Evolutionary conservation across 2,329 filamentous ascomycete species (phyloP).

Genomic region (Niveomyces coronatus): DNA sequence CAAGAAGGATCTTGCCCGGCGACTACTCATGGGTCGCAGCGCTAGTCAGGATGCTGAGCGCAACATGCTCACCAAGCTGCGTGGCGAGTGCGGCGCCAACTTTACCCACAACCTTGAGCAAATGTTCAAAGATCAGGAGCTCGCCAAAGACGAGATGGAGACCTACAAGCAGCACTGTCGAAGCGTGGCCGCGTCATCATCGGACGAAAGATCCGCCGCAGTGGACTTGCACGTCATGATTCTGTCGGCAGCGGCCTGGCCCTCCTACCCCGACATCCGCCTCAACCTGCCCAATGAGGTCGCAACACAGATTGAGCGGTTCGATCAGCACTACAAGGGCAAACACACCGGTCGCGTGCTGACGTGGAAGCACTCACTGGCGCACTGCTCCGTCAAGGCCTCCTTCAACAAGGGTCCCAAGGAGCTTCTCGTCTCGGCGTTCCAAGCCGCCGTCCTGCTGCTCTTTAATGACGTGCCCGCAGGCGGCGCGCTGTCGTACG

Average conservation of each 20-base stretch:
- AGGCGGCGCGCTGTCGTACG: conserved; percentile 59
- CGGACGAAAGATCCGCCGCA: conserved; percentile 33
- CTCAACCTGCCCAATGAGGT: conserved; percentile 70
- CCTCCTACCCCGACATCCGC: conserved; percentile 66
- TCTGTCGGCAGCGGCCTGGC: conserved; percentile 87
- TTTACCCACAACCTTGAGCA: conserved; percentile 97
- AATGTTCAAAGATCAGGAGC: conserved; percentile 98
- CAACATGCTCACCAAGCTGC: conserved; percentile 86
- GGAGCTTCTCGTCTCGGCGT: conserved; percentile 82
- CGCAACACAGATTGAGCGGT: conserved; percentile 64
- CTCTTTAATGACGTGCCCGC: conserved; percentile 66
- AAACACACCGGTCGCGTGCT: conserved; percentile 85
- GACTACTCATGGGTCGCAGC: conserved; percentile 83
- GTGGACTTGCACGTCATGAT: conserved; percentile 72
- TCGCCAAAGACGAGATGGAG: conserved; percentile 87
- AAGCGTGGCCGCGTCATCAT: too few species aligned
- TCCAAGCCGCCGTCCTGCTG: conserved; percentile 82
- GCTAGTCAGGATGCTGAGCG: conserved; percentile 92
- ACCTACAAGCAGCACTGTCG: conserved; percentile 65
- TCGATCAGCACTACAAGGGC: conserved; percentile 74
- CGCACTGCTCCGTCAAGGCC: conserved; percentile 78
- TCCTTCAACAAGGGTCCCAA: conserved; percentile 71
- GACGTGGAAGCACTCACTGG: conserved; percentile 87
- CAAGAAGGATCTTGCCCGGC: conserved; percentile 88
- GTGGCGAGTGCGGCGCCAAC: conserved; percentile 82